Evolutionary conservation across 257 asterid genomes (phyloP), one percentile per base, ranked within the genome.

Genomic region (Solanum pimpinellifolium): DNA sequence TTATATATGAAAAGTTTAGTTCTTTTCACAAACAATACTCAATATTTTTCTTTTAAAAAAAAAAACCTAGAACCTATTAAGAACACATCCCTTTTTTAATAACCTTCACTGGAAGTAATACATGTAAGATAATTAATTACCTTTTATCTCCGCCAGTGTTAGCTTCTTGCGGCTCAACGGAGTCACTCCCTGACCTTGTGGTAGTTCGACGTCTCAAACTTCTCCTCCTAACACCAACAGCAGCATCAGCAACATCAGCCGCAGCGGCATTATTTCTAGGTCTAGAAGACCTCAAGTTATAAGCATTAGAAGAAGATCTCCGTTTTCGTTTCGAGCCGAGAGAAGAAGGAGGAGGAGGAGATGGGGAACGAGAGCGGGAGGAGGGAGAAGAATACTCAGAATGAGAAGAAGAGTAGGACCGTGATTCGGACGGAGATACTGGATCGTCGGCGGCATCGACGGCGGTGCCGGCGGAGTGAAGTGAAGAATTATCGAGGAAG

Each of bases 111-210:
- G 47, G 47, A 42, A 42, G 13, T 42, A 42, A 42, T 44, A 52
- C 8, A 69, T 29, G 37, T 29, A 69, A 69, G 80, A 47, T 11
- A 49, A 8, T 16, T 9, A 49, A 8, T 16, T 77, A 96, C 98
- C 98, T 94, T 90, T 94, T 93, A 77, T 94, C 92, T 4, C 98
- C 98, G n/a, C 98, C 96, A 31, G 98, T 91, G 70, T 92, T 91
- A 87, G 91, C 94, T 89, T 92, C 96, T 91, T 92, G 95, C 27
- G 95, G 96, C 86, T 94, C 90, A 91, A 93, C 98, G 31, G 97
- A 89, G 87, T 96, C 95, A 83, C 92, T 89, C 86, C 87, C 94
- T 18, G 93, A 88, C 44, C 89, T 94, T 70, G 84, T 92, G 10
- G 87, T 92, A 14, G 90, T 85, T 85, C 80, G 90, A 89, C 89